Percentiles rank a stretch among this genome's conserved stretches.
phyloP scores from a whole-genome alignment of 2,329 filamentous ascomycete genomes.

The Ceratocystiopsis minuta region DNA sequence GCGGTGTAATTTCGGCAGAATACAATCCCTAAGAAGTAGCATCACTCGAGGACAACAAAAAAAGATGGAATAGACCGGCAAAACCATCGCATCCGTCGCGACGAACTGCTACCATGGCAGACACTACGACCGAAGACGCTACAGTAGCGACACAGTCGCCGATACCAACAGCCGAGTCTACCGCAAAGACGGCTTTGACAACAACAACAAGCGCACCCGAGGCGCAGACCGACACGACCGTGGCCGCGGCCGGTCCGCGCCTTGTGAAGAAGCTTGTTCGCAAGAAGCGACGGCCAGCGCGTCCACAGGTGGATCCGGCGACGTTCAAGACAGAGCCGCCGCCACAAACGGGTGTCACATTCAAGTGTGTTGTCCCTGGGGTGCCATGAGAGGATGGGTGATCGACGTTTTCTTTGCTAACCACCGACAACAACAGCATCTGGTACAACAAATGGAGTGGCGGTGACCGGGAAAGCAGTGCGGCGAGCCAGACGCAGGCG shows the following conservation, averaged over 20 bases:
- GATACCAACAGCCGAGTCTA: no score
- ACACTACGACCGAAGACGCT: no score
- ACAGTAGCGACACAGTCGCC: no score
- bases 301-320: constrained; percentile 75
- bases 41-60: no score
- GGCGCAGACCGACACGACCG: neutral
- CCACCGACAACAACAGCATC: constrained; percentile 54
- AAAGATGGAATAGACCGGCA: no score
- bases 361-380: constrained; percentile 36
- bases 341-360: constrained; percentile 83
- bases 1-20: no score
- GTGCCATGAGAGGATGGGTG: no score
- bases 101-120: no score
- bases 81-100: no score
- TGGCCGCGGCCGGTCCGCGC: constrained; percentile 33
- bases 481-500: constrained; percentile 65
- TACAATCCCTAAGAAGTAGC: no score
- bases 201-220: neutral
- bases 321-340: constrained; percentile 70
- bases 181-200: neutral
- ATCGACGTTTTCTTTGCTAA: neutral
- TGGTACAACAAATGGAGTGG: constrained; percentile 99
- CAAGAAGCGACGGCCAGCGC: constrained; percentile 75
- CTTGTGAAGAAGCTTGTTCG: constrained; percentile 53
- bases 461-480: constrained; percentile 84